Conservation (phyloP, 2,329 filamentous ascomycete species). For the Hymenoscyphus scutula region DNA sequence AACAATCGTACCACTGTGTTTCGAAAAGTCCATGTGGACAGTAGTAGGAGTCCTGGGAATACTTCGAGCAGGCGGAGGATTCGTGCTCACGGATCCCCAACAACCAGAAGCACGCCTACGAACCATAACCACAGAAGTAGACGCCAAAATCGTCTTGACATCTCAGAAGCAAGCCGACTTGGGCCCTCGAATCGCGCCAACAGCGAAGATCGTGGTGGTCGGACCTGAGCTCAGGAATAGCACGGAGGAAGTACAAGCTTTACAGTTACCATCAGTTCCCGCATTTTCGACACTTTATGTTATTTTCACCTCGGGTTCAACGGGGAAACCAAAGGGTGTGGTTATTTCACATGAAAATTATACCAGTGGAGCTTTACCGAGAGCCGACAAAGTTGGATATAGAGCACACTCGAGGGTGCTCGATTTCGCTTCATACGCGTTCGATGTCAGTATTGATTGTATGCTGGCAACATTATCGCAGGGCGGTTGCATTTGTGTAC, state of each 20-base stretch:
- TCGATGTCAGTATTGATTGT: conserved; percentile 39
- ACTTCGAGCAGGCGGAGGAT: conserved; percentile 28
- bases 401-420: conserved; percentile 11
- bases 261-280: not conserved
- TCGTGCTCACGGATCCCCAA: conserved; percentile 33
- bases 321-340: conserved; percentile 19
- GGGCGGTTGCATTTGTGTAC: conserved; percentile 41
- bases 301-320: conserved; percentile 34
- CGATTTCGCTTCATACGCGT: conserved; percentile 21
- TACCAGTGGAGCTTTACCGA: conserved; percentile 3
- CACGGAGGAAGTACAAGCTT: not conserved
- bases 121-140: conserved; percentile 7
- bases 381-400: conserved; percentile 8
- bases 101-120: conserved; percentile 27
- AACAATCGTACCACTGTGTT: conserved; percentile 29
- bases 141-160: conserved; percentile 5
- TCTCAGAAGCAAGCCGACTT: conserved; percentile 6
- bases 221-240: not conserved
- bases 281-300: conserved; percentile 9
- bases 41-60: conserved; percentile 29
- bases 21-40: conserved; percentile 30
- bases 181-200: conserved; percentile 1
- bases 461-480: conserved; percentile 26
- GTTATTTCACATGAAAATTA: conserved; percentile 13
- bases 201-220: conserved; percentile 2